A percentile compares a stretch with the other conserved stretches of the same genome.
Evolutionary conservation across 1,139 yeast genomes (phyloP).

Genomic region (Pichia sp.): DNA sequence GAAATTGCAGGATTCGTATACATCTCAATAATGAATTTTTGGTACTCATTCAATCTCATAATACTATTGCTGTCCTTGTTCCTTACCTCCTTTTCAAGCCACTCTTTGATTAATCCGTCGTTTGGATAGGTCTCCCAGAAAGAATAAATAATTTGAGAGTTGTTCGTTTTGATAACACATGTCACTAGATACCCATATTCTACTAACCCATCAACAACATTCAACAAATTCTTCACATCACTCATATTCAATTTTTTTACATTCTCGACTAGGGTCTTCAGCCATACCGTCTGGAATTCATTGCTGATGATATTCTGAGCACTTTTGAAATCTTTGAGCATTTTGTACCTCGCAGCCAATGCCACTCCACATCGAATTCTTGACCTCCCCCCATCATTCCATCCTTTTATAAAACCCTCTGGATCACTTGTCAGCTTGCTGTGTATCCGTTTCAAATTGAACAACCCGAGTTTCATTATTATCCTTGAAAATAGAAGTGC

Average conservation of each 20-base stretch:
- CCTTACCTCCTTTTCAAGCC: conserved; percentile 12
- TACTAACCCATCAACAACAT: conserved; percentile 19
- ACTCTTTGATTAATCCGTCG: conserved; percentile 18
- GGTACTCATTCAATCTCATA: conserved; percentile 8
- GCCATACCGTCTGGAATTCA: conserved; percentile 21
- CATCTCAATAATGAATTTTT: conserved; percentile 17
- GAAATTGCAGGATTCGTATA: conserved; percentile 18
- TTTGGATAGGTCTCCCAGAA: conserved; percentile 27
- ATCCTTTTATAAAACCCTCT: conserved; percentile 12
- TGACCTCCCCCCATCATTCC: conserved; percentile 12
- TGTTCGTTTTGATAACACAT: conserved; percentile 15
- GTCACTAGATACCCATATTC: conserved; percentile 18
- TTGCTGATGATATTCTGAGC: conserved; percentile 18
- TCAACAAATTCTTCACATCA: conserved; percentile 24
- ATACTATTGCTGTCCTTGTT: neutral
- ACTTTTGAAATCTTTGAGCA: conserved; percentile 19
- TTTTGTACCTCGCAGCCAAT: conserved; percentile 25
- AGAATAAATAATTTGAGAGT: conserved; percentile 20
- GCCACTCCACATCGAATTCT: conserved; percentile 22
- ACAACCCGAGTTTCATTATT: conserved; percentile 20
- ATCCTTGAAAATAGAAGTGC: conserved; percentile 18
- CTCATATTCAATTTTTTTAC: conserved; percentile 12
- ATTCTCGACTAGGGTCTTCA: conserved; percentile 19
- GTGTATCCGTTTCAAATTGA: conserved; percentile 17
- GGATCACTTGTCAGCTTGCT: conserved; percentile 16